Percentiles rank a stretch among this genome's conserved stretches.
Evolutionary conservation across 805 yeast genomes (phyloP).

Genomic region (Sugiyamaella boreocaroliniensis): DNA sequence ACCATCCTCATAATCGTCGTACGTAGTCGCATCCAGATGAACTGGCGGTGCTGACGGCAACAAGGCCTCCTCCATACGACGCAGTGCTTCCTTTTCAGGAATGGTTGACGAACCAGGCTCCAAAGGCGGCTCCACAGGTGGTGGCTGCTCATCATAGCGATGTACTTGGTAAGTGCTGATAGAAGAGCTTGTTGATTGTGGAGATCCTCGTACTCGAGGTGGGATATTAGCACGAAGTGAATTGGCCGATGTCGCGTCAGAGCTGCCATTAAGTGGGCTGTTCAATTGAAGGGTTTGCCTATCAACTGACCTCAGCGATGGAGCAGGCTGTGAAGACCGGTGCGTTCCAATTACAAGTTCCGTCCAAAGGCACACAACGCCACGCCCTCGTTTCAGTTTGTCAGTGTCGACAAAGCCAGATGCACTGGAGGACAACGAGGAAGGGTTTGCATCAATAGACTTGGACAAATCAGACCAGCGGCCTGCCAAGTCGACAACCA

Average conservation of each 20-base stretch:
- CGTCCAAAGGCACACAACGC: conserved; percentile 73
- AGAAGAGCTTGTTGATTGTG: neutral
- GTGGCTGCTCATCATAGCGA: neutral
- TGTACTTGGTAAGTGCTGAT: neutral
- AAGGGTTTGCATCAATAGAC: neutral
- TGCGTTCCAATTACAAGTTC: conserved; percentile 79
- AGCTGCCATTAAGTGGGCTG: too few relatives aligned
- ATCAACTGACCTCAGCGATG: neutral
- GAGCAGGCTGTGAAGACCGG: conserved; percentile 29
- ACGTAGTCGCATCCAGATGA: neutral
- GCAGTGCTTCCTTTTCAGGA: conserved; percentile 51
- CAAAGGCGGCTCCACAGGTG: neutral
- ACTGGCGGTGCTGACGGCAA: conserved; percentile 52
- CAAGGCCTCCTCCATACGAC: conserved; percentile 49
- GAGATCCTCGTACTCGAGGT: neutral
- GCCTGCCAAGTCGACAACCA: conserved; percentile 70
- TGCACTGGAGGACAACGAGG: conserved; percentile 9
- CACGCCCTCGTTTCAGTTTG: conserved; percentile 62
- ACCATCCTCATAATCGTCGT: neutral
- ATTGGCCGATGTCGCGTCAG: too few relatives aligned
- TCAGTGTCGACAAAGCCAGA: conserved; percentile 65
- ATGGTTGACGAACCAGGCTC: neutral
- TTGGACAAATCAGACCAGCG: conserved; percentile 31
- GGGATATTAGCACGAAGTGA: neutral
- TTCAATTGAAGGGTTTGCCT: neutral